Base-by-base conservation (phyloP, 345 rosid species). In the Conringia planisiliqua region DNA sequence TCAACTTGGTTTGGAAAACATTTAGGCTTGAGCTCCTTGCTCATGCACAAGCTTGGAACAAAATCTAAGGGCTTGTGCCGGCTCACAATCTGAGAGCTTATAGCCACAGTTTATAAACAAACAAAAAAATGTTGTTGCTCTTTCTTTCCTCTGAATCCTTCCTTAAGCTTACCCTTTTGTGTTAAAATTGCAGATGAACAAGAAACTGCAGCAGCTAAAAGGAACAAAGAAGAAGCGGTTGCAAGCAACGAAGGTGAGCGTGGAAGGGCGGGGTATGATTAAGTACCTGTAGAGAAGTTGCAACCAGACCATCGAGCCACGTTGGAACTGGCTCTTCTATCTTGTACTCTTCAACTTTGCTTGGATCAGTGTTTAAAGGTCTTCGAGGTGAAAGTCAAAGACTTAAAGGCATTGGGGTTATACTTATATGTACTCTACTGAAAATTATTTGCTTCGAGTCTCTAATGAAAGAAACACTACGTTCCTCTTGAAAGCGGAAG, bases 181-280 rank as follows among this genome's bases (percentile, higher is more conserved):
- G 30, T 27, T 64, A n/a, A 56, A 13, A 36, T 75, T 65, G 72
- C 88, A 95, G 98, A 92, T 92, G 99, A 92, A 89, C 72, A 92
- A 90, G 82, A 95, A 88, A 84, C 76, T 95, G 82, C 99, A 92
- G 82, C 97, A 92, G 86, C 86, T 95, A 71, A 95, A 95, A 79
- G 96, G 92, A 64, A 91, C 97, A 4, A 92, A 92, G 80, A 95
- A 95, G 96, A 89, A 85, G 91, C 79, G 84, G 72, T 72, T 92
- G 64, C 99, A 95, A 78, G 99, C 99, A 11, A 85, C 99, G 7
- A 95, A 84, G 62, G 85, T 95, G 54, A 90, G 98, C 5, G 97
- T 90, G 42, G 99, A 95, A 83, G 98, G 99, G 57, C 92, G 98
- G 52, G 99, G 99, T 22, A 95, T 95, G 99, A 72, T 87, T 43